Evolutionary conservation across 116 monocot genomes (phyloP).

Genomic region (Zostera marina): DNA sequence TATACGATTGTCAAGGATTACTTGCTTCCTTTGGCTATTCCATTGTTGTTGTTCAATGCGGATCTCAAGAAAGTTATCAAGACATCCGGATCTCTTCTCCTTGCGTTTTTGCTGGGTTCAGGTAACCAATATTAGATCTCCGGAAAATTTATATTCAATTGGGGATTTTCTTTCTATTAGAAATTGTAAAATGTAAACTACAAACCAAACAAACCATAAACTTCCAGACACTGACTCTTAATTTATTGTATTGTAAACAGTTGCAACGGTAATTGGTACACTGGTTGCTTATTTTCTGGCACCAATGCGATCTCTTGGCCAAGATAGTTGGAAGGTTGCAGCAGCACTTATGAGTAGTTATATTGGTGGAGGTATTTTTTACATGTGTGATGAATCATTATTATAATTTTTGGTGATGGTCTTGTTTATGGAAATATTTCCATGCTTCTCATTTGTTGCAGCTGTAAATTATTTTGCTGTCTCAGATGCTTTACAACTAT

Average conservation of each 20-base stretch:
- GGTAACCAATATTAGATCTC: constrained; percentile 16
- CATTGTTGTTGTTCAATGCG: constrained; percentile 50
- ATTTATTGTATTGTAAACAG: constrained; percentile 10
- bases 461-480: constrained; percentile 94
- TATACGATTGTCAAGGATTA: constrained; percentile 45
- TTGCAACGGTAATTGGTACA: constrained; percentile 62
- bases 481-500: constrained; percentile 61
- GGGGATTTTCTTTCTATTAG: no score
- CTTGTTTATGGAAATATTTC: neutral
- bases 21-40: constrained; percentile 42
- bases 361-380: constrained; percentile 65
- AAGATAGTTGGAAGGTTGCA: constrained; percentile 83
- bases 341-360: constrained; percentile 71
- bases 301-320: constrained; percentile 79
- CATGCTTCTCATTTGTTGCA: constrained; percentile 9
- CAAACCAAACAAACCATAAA: no score
- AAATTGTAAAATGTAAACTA: neutral
- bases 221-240: neutral
- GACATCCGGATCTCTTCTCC: constrained; percentile 40
- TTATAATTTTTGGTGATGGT: neutral
- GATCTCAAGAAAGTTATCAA: constrained; percentile 28
- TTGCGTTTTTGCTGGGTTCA: constrained; percentile 52
- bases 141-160: no score
- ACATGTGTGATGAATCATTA: neutral
- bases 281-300: constrained; percentile 58